Percentiles rank a stretch among this genome's conserved stretches.
phyloP scores from a whole-genome alignment of 2,329 filamentous ascomycete species.

The Parascedosporium putredinis region DNA sequence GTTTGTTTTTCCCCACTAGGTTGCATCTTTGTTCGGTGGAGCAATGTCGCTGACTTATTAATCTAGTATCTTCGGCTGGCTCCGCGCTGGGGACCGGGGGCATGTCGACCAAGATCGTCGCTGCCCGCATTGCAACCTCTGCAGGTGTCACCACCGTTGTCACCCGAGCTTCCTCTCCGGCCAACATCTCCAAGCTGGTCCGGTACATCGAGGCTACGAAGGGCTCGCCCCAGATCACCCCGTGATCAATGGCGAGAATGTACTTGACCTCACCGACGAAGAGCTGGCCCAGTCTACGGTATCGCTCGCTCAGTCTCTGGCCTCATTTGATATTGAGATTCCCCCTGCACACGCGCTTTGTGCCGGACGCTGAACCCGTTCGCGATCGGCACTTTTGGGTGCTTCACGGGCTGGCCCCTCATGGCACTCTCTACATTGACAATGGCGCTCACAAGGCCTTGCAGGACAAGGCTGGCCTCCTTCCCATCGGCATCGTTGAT shows the following conservation, averaged over 20 bases:
- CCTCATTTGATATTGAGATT: constrained; percentile 24
- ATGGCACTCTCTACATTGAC: constrained; percentile 89
- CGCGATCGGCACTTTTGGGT: constrained; percentile 96
- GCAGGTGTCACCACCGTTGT: constrained; percentile 95
- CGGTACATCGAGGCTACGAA: constrained; percentile 57
- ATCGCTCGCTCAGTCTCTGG: constrained; percentile 24
- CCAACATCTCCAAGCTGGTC: constrained; percentile 83
- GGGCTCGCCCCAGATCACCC: constrained; percentile 16
- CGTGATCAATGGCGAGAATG: constrained; percentile 6
- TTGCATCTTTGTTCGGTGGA: background rate
- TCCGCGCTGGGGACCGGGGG: constrained; percentile 86
- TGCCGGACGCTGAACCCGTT: constrained; percentile 74
- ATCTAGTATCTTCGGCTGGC: constrained; percentile 70
- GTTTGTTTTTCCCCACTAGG: constrained; percentile 28
- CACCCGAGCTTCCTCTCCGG: constrained; percentile 84
- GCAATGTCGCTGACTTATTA: constrained; percentile 12
- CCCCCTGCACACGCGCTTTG: constrained; percentile 85
- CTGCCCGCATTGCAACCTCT: constrained; percentile 81
- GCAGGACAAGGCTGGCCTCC: constrained; percentile 70
- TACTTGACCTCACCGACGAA: constrained; percentile 11
- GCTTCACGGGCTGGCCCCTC: constrained; percentile 78
- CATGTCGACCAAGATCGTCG: constrained; percentile 96
- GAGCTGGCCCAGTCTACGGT: constrained; percentile 20
- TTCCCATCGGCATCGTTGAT: constrained; percentile 83
- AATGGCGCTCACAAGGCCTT: constrained; percentile 76